Evolutionary conservation across 2,329 filamentous ascomycete species (phyloP), one percentile per base, ranked within the genome.

Genomic region (Colletotrichum incanum): DNA sequence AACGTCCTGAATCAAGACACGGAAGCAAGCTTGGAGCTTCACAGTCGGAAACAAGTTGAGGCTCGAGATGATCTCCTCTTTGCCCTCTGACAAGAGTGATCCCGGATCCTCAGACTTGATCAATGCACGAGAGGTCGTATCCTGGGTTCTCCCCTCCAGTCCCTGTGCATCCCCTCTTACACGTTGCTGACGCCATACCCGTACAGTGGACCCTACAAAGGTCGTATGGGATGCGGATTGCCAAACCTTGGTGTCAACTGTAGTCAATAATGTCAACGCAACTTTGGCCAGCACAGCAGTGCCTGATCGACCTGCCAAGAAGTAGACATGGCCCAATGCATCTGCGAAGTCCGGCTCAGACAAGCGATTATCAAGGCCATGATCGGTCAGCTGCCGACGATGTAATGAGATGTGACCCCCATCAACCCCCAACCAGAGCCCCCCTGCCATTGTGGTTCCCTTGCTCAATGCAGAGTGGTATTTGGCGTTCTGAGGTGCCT

Each of bases 91-190:
- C 54, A 65, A 59, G 43, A 65, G 43, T 39, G 67, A 59, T 65
- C 45, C 67, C 67, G 67, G 67, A 65, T 59, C 67, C 61, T 65
- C 67, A 54, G 26, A 69, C 60, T 43, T 65, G 61, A 69, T 58
- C 67, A 65, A 69, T 68, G 66, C 66, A 60, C 62, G 49, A 64
- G 59, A 64, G 50, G 31, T 41, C 41, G 31, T 56, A 34, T 39
- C 64, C 59, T 28, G 11, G 66, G 66, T 50, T 41, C 28, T 43
- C 43, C 65, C 50, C 49, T 58, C 31, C 66, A 58, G 31, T 11
- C 50, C 66, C 52, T 31, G 60, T 52, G 60, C n/a, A 49, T 34
- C 54, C 49, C 43, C 18, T 69, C 60, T 69, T 34, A 52, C 23
- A 65, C 67, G 43, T 37, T 34, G 60, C 58, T 65, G 60, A 50